A percentile compares a stretch with the other conserved stretches of the same genome.
phyloP scores from a whole-genome alignment of 1,284 basidiomycete genomes.

The Polyporus tsugae region DNA sequence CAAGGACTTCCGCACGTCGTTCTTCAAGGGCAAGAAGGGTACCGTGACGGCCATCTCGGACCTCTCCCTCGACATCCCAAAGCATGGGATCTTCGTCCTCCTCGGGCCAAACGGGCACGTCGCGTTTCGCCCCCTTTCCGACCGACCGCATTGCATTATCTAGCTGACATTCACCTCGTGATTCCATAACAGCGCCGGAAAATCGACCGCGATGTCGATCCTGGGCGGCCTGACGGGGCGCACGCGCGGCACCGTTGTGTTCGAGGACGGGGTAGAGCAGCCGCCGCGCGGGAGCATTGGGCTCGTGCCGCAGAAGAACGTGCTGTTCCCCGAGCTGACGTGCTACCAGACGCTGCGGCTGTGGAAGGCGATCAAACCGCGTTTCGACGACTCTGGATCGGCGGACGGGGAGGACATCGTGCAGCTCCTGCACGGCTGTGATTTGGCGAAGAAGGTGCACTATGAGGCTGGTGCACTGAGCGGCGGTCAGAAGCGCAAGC shows the following conservation, averaged over 20 bases:
- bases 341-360: slow-evolving; percentile 78
- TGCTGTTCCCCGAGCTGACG: slow-evolving; percentile 80
- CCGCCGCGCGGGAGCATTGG: slow-evolving; percentile 73
- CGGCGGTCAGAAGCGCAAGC: slow-evolving; percentile 85
- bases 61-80: slow-evolving; percentile 71
- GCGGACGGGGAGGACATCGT: slow-evolving; percentile 60
- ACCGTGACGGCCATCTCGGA: slow-evolving; percentile 69
- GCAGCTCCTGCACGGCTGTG: slow-evolving; percentile 73
- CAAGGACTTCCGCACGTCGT: slow-evolving; percentile 61
- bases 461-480: slow-evolving; percentile 72
- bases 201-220: slow-evolving; percentile 76
- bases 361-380: slow-evolving; percentile 75
- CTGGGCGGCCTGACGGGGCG: slow-evolving; percentile 68
- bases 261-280: slow-evolving; percentile 60
- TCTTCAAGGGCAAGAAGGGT: slow-evolving; percentile 48
- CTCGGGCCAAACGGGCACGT: slow-evolving; percentile 76
- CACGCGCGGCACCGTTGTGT: slow-evolving; percentile 70
- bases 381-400: slow-evolving; percentile 46
- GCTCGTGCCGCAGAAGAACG: slow-evolving; percentile 85
- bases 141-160: background rate
- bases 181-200: slow-evolving; percentile 64
- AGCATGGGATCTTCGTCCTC: slow-evolving; percentile 78
- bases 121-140: too few relatives aligned
- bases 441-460: slow-evolving; percentile 72
- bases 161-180: background rate